Evolutionary conservation across 768 basidiomycete species (phyloP).

Genomic region (Paxillus ammoniavirescens): DNA sequence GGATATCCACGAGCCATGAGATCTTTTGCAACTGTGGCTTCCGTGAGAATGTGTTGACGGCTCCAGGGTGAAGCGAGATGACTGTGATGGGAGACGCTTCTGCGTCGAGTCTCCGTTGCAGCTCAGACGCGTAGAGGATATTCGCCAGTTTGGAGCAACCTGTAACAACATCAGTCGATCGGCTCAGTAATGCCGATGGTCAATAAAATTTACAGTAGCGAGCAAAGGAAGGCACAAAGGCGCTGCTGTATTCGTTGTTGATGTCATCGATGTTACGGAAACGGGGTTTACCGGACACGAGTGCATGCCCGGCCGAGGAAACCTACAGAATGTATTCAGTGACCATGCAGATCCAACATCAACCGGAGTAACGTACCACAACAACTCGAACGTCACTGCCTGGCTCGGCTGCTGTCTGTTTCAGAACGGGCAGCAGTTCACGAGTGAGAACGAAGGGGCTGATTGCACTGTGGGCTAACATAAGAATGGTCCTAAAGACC

Average conservation of each 20-base stretch:
- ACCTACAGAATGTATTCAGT: slow-evolving; percentile 24
- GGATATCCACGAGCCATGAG: slow-evolving; percentile 19
- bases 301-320: slow-evolving; percentile 28
- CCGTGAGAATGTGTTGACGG: slow-evolving; percentile 29
- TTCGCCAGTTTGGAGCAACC: slow-evolving; percentile 52
- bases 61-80: slow-evolving; percentile 31
- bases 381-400: slow-evolving; percentile 61
- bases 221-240: slow-evolving; percentile 13
- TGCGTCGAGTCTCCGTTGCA: slow-evolving; percentile 43
- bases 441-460: slow-evolving; percentile 55
- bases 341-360: neutral
- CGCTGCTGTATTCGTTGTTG: slow-evolving; percentile 33
- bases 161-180: slow-evolving; percentile 16
- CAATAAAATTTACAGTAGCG: slow-evolving; percentile 33
- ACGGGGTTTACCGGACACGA: slow-evolving; percentile 15
- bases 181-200: neutral
- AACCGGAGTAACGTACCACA: slow-evolving; percentile 38
- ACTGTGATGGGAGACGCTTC: slow-evolving; percentile 28
- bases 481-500: neutral
- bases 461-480: slow-evolving; percentile 38
- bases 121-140: slow-evolving; percentile 46
- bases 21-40: slow-evolving; percentile 17
- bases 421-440: slow-evolving; percentile 51
- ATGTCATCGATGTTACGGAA: slow-evolving; percentile 36
- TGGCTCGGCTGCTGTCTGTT: slow-evolving; percentile 44